Conservation (phyloP, 1,139 yeast species). For the Candida pseudoviswanathii region DNA sequence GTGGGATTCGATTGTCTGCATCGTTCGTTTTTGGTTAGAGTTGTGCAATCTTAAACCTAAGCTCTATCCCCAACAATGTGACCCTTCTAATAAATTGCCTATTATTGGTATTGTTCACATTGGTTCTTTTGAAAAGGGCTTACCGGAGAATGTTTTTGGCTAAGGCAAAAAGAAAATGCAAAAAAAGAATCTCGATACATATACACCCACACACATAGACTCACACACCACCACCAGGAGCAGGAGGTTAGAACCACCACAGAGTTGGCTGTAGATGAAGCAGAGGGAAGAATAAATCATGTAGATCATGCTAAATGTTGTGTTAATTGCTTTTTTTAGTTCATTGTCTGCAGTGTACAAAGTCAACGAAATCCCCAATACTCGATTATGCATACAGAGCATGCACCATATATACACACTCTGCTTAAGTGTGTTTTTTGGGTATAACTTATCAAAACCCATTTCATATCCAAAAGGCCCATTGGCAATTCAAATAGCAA, state of each 20-base stretch:
- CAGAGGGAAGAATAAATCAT: neutral
- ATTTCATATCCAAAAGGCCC: neutral
- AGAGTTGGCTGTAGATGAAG: neutral
- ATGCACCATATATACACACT: no score
- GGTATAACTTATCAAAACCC: neutral
- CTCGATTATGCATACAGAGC: no score
- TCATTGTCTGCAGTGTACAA: no score
- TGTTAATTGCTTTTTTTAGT: neutral
- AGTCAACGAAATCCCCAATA: no score
- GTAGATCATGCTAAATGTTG: neutral
- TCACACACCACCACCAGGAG: neutral
- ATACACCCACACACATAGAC: neutral
- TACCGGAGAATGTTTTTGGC: neutral
- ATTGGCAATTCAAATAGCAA: neutral
- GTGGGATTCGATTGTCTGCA: no score
- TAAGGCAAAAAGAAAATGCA: neutral
- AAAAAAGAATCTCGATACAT: neutral
- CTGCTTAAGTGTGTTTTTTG: no score
- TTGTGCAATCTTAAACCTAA: neutral
- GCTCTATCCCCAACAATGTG: neutral
- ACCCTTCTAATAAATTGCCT: neutral
- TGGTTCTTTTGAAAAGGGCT: neutral
- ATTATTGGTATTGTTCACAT: no score
- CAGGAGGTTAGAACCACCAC: no score
- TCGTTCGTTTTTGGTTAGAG: neutral